Base-by-base conservation (phyloP, 2,329 filamentous ascomycete genomes). In the Fusarium multiceps region DNA sequence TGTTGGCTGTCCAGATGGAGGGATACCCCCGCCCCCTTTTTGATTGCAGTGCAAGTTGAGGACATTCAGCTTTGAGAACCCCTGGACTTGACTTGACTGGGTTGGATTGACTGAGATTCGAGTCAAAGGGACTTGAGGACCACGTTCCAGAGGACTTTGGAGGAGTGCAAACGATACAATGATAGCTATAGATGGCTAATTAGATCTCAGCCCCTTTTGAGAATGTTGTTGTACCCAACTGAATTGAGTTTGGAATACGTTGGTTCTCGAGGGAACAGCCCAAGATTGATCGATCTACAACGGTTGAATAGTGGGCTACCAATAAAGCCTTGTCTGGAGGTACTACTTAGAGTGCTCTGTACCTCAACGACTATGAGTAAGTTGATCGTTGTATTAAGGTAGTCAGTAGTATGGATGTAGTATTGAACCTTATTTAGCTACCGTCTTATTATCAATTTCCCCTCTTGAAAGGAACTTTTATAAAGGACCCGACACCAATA, bases 11-110 rank as follows among this genome's bases (percentile, higher is more conserved):
- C 21, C 27, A 46, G 49, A 27, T 47, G 42, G 32, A 41, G 42
- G 41, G 55, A 57, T 49, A 55, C 55, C 55, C 63, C 62, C 63
- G 48, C 55, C 63, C 63, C 63, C 63, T 53, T 66, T 65, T 66
- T 45, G 34, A 61, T 55, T 54, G 48, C 43, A 49, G 25, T 45
- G 48, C 13, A n/a, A n/a, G 18, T 47, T 47, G 45, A 47, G 45
- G 18, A 47, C 21, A 49, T 46, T 57, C 45, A 47, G 40, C 37
- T 59, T 32, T 63, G 28, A 21, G 18, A 45, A 37, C 63, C 63
- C 61, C 61, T 64, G 61, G 59, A 43, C 34, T 37, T 23, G 27
- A 43, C 58, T 32, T 32, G 34, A 18, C 34, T n/a, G 34, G 34
- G 34, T n/a, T 37, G 34, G 34, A 37, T 32, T 32, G 42, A 18